Conservation (phyloP, 2,329 filamentous ascomycete species). For the Fusarium anguioides region DNA sequence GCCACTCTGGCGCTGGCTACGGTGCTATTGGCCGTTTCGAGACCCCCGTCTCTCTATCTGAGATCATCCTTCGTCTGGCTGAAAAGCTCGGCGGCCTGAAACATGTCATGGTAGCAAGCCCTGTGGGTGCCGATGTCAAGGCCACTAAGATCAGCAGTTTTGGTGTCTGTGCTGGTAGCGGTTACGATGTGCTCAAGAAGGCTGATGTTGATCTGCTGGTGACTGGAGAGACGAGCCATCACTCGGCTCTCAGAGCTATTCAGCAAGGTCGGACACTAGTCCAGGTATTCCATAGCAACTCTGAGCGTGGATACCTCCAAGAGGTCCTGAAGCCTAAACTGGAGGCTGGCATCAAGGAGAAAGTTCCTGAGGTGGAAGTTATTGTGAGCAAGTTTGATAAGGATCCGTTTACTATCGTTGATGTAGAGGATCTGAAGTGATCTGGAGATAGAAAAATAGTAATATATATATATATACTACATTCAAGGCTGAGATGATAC, state of each 20-base stretch:
- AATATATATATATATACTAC: background rate
- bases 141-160: constrained; percentile 70
- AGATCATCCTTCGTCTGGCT: constrained; percentile 67
- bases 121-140: constrained; percentile 59
- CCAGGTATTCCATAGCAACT: constrained; percentile 92
- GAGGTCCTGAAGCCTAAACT: constrained; percentile 76
- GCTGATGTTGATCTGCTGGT: constrained; percentile 83
- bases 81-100: constrained; percentile 73
- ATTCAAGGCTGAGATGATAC: too few relatives aligned
- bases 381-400: constrained; percentile 81
- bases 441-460: background rate
- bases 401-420: constrained; percentile 87
- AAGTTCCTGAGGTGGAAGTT: constrained; percentile 67
- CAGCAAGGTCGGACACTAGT: constrained; percentile 87
- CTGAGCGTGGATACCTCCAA: constrained; percentile 84
- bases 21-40: constrained; percentile 61
- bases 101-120: constrained; percentile 62
- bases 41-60: constrained; percentile 52
- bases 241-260: constrained; percentile 87
- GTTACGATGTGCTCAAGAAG: constrained; percentile 78
- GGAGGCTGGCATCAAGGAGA: constrained; percentile 65
- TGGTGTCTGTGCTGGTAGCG: constrained; percentile 91
- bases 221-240: constrained; percentile 93
- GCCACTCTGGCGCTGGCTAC: constrained; percentile 63
- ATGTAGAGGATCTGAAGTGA: constrained; percentile 55